A percentile compares a stretch with the other conserved stretches of the same genome.
Conservation (phyloP, 371 early-diverging fungal species). For the Rhizopus arrhizus region DNA sequence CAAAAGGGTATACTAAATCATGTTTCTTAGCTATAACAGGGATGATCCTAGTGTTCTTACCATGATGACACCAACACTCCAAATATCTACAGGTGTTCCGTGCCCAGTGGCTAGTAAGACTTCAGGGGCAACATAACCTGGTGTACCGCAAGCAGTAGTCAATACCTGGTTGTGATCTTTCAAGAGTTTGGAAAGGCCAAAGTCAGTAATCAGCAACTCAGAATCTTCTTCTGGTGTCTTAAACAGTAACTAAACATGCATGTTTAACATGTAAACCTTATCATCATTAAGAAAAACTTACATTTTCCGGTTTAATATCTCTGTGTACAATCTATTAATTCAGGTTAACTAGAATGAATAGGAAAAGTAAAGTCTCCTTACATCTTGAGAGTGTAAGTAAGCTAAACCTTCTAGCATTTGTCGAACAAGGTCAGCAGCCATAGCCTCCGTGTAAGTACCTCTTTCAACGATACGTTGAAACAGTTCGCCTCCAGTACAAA, state of each 20-base stretch:
- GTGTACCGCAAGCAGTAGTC: conserved; percentile 81
- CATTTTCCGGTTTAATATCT: conserved; percentile 84
- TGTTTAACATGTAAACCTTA: background rate
- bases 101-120: conserved; percentile 67
- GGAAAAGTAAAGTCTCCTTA: conserved; percentile 14
- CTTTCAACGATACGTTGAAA: conserved; percentile 77
- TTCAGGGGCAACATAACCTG: conserved; percentile 89
- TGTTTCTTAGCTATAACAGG: no score
- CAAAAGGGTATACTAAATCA: conserved; percentile 66
- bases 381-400: conserved; percentile 72
- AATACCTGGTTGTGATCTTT: conserved; percentile 63
- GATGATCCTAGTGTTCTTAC: conserved; percentile 12
- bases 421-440: conserved; percentile 62
- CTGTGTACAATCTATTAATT: conserved; percentile 72
- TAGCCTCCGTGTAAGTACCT: conserved; percentile 74
- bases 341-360: background rate
- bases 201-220: conserved; percentile 69
- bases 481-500: conserved; percentile 84
- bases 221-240: conserved; percentile 54
- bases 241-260: conserved; percentile 53
- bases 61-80: conserved; percentile 90
- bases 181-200: conserved; percentile 76
- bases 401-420: conserved; percentile 80
- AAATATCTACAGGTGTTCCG: conserved; percentile 77
- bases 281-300: conserved; percentile 10